Percentiles rank a stretch among this genome's conserved stretches.
Conservation (phyloP, 164 flowering plant species). For the Buxus sempervirens region DNA sequence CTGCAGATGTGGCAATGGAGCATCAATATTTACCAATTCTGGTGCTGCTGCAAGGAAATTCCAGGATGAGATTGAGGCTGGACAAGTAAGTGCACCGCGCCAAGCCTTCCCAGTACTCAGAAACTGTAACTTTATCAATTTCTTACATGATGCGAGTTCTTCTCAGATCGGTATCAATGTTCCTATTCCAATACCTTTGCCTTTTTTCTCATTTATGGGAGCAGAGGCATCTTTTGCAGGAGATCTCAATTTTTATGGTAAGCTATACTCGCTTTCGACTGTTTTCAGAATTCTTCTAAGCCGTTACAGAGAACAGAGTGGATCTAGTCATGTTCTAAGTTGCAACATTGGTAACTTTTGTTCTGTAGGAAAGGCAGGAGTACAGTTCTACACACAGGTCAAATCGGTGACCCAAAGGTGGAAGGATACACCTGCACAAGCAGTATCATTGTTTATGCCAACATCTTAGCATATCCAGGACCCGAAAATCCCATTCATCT, state of each 20-base stretch:
- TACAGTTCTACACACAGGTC: slow-evolving; percentile 58
- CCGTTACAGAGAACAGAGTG: too few species aligned
- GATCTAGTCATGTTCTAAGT: too few species aligned
- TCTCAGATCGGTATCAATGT: slow-evolving; percentile 65
- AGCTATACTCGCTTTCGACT: background rate
- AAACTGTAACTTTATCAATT: too few species aligned
- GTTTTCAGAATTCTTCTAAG: too few species aligned
- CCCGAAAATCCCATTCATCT: too few species aligned
- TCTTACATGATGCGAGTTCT: background rate
- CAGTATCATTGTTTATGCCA: slow-evolving; percentile 34
- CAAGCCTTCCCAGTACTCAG: too few species aligned
- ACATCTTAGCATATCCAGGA: slow-evolving; percentile 28
- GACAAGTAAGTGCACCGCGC: slow-evolving; percentile 23
- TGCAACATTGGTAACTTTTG: background rate
- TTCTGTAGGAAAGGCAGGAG: slow-evolving; percentile 57
- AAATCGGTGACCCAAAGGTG: slow-evolving; percentile 70
- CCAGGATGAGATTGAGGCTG: slow-evolving; percentile 62
- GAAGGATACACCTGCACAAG: slow-evolving; percentile 45
- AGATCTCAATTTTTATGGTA: slow-evolving; percentile 53
- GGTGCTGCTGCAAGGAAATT: slow-evolving; percentile 64
- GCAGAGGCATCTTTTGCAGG: slow-evolving; percentile 50
- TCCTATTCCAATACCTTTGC: slow-evolving; percentile 51
- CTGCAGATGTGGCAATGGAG: slow-evolving; percentile 52
- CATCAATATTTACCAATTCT: slow-evolving; percentile 64
- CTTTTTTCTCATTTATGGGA: slow-evolving; percentile 51